Conservation (phyloP, 1,284 basidiomycete species). For the Xerocomus minutiporus region DNA sequence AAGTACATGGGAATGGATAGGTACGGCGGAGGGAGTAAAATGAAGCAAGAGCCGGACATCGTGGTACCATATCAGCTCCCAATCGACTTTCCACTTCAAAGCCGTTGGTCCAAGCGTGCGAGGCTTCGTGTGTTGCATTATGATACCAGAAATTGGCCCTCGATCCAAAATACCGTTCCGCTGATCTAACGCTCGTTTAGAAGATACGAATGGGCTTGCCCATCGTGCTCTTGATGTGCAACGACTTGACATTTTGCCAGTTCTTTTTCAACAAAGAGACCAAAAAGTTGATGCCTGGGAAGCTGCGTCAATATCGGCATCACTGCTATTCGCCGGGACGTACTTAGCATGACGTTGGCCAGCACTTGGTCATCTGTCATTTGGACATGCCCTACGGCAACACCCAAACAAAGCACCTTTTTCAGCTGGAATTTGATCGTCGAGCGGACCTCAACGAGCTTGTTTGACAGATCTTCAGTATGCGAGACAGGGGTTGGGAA, state of each 20-base stretch:
- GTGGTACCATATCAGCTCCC: constrained; percentile 66
- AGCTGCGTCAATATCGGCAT: constrained; percentile 5
- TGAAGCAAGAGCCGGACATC: constrained; percentile 18
- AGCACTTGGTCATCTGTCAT: constrained; percentile 98
- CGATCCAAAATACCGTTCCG: constrained; percentile 14
- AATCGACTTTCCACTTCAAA: constrained; percentile 66
- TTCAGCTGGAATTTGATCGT: constrained; percentile 99
- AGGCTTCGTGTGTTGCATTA: constrained; percentile 84
- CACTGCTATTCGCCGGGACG: constrained; percentile 28
- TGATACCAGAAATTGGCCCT: constrained; percentile 35
- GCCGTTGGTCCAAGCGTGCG: constrained; percentile 91
- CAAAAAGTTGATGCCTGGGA: constrained; percentile 95
- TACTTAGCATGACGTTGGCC: constrained; percentile 94
- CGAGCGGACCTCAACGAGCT: constrained; percentile 93
- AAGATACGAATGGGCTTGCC: constrained; percentile 95
- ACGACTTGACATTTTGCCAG: constrained; percentile 99
- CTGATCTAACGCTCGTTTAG: constrained; percentile 42
- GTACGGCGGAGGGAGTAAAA: constrained; percentile 8
- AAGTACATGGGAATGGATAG: constrained; percentile 24
- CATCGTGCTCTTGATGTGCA: constrained; percentile 99
- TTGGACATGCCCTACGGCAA: constrained; percentile 95
- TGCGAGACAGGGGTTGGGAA: constrained; percentile 98
- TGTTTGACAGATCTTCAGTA: constrained; percentile 87
- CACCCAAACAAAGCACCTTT: constrained; percentile 99
- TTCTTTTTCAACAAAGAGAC: constrained; percentile 99